These are phyloP conservation scores for Fraxinus xanthoxyloides DNA, from an alignment of 305 asterid species.

Conservation along the genomic window DNA sequence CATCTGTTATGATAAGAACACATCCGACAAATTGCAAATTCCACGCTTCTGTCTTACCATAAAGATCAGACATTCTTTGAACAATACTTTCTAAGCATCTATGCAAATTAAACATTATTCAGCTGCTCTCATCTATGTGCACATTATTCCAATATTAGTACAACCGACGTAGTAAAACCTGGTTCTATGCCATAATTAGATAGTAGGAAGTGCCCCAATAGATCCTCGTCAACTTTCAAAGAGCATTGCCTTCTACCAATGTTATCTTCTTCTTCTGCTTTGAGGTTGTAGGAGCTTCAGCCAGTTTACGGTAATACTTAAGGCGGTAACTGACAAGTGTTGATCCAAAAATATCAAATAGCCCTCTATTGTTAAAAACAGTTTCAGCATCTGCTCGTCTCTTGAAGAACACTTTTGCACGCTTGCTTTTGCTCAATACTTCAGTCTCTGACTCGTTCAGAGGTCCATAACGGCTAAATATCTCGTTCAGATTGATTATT, in stretches of 20 bases:
- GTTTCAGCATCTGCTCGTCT: conserved; percentile 32
- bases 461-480: conserved; percentile 37
- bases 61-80: neutral
- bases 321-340: conserved; percentile 46
- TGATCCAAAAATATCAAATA: conserved; percentile 37
- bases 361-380: conserved; percentile 42
- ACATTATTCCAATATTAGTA: neutral
- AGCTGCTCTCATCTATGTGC: conserved; percentile 22
- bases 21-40: neutral
- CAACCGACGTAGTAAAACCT: neutral
- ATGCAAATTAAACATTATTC: neutral
- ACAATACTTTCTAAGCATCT: neutral
- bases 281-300: conserved; percentile 23
- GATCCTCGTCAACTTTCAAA: conserved; percentile 1
- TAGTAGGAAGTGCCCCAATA: neutral
- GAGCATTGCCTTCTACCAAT: conserved; percentile 1
- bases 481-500: conserved; percentile 28
- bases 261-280: conserved; percentile 6
- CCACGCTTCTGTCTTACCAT: neutral
- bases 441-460: conserved; percentile 31
- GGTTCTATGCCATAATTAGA: neutral
- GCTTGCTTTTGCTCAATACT: conserved; percentile 35
- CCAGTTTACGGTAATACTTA: conserved; percentile 21
- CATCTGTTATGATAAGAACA: neutral
- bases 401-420: conserved; percentile 37